Conservation (phyloP, 78 protist genomes). For the Dictyostelium brefeldianum region DNA sequence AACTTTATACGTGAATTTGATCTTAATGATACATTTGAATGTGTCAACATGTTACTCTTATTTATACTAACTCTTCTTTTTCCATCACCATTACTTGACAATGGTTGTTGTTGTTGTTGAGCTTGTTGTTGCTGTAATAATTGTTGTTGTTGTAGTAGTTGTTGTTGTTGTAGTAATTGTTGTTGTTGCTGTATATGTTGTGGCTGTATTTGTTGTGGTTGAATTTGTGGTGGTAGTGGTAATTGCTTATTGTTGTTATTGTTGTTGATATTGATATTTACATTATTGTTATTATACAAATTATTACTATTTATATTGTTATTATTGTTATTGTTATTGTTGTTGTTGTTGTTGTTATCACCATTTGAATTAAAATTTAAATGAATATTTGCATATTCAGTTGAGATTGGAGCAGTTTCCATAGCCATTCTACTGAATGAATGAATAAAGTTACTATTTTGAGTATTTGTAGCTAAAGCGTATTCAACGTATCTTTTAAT, state of each 20-base stretch:
- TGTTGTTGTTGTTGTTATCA: not conserved
- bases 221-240: not conserved
- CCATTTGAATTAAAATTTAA: not conserved
- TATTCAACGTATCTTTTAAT: constrained; percentile 30
- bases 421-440: not conserved
- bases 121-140: not conserved
- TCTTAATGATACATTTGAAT: not conserved
- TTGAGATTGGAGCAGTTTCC: not conserved
- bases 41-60: not conserved
- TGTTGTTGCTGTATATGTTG: not conserved
- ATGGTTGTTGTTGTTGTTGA: not conserved
- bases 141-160: not conserved
- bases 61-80: constrained; percentile 3
- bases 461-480: constrained; percentile 16
- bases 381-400: constrained; percentile 9
- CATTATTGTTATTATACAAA: not conserved
- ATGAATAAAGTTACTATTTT: not conserved
- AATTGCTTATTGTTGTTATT: not conserved
- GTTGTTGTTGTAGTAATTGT: not conserved
- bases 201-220: not conserved
- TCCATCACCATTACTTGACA: not conserved
- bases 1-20: not conserved
- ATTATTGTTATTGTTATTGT: not conserved
- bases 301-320: not conserved
- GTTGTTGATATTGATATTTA: not conserved